phyloP scores from a whole-genome alignment of 345 rosid genomes.

The Trapa incisa region DNA sequence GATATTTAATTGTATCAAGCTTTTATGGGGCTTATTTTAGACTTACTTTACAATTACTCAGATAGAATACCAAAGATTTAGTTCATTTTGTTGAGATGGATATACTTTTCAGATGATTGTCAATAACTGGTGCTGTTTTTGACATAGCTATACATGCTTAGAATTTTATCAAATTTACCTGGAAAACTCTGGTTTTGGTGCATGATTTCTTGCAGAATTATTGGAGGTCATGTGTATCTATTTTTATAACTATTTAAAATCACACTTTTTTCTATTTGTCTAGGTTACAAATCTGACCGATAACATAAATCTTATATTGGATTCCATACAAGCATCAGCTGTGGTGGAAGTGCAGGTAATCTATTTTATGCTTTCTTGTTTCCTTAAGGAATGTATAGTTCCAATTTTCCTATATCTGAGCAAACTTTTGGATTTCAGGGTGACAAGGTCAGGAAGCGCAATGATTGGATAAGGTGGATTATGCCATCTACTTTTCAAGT shows the following conservation, averaged over 20 bases:
- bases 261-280: constrained; percentile 3
- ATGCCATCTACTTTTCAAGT: constrained; percentile 29
- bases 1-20: too few species aligned
- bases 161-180: background rate
- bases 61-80: too few species aligned
- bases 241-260: background rate
- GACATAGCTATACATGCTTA: too few species aligned
- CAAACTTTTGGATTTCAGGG: constrained; percentile 31
- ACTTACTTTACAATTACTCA: too few species aligned
- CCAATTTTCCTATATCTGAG: background rate
- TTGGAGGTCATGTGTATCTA: background rate
- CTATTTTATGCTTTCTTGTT: background rate
- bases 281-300: constrained; percentile 65
- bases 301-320: constrained; percentile 50
- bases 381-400: background rate
- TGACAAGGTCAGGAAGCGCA: constrained; percentile 53
- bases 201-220: background rate
- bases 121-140: too few species aligned
- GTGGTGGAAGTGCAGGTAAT: constrained; percentile 74
- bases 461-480: constrained; percentile 58
- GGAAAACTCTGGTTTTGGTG: background rate
- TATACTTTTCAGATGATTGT: too few species aligned
- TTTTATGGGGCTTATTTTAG: too few species aligned
- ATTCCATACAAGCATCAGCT: constrained; percentile 45
- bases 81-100: too few species aligned